phyloP scores from a whole-genome alignment of 1,139 yeast species.

The Cylindricascospora bacillispora region DNA sequence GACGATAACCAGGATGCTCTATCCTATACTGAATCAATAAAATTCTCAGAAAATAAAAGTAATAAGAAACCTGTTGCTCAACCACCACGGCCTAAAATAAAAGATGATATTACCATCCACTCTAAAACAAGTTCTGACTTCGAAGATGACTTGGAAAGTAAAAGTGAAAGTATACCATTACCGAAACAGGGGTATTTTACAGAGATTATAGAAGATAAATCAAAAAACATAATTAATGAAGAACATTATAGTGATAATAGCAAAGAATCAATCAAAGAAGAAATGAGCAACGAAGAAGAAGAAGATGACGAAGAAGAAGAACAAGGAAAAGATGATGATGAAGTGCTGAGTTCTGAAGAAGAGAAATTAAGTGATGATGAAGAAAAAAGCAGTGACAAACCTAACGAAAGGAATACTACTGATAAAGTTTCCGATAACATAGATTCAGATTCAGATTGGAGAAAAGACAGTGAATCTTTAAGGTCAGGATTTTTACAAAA shows the following conservation, averaged over 20 bases:
- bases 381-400: slow-evolving; percentile 9
- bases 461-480: slow-evolving; percentile 21
- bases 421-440: slow-evolving; percentile 1
- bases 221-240: too few relatives aligned
- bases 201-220: too few relatives aligned
- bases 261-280: not conserved
- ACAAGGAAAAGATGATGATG: slow-evolving; percentile 3
- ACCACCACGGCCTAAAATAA: too few relatives aligned
- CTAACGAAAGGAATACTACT: slow-evolving; percentile 1
- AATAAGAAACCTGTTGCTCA: too few relatives aligned
- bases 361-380: slow-evolving; percentile 9
- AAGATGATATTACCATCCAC: too few relatives aligned
- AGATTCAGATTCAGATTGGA: slow-evolving; percentile 17
- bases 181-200: too few relatives aligned
- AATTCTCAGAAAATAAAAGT: slow-evolving; percentile 5
- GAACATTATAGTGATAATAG: slow-evolving; percentile 1
- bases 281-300: not conserved
- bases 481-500: slow-evolving; percentile 23
- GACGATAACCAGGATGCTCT: slow-evolving; percentile 10
- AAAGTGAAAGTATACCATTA: too few relatives aligned
- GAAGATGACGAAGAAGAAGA: not conserved
- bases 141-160: not conserved
- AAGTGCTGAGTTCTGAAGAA: slow-evolving; percentile 1
- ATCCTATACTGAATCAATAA: slow-evolving; percentile 11
- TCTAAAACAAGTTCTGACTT: not conserved